Evolutionary conservation across 371 early-diverging fungal species (phyloP), one percentile per base, ranked within the genome.

Genomic region (Lichtheimia ramosa): DNA sequence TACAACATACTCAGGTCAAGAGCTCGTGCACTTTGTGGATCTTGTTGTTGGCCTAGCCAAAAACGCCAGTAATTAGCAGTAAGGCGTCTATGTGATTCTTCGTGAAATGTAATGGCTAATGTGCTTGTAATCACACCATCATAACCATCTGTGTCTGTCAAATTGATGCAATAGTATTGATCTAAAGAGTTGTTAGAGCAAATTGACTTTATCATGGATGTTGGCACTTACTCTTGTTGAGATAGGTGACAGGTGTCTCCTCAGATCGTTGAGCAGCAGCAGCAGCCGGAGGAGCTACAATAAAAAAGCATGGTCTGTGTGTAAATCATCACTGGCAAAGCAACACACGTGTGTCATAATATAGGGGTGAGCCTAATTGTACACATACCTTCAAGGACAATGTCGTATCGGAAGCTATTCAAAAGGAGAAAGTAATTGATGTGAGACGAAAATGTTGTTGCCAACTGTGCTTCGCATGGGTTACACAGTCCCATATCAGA

Each of bases 41-140:
- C 59, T 24, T 63, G 62, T 63, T 91, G 91, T 54, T 92, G 92
- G 43, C 83, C 83, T 21, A 89, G 66, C 92, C 92, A 92, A 57
- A 88, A 89, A 50, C 78, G 80, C 92, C 92, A 92, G 59, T 87
- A 89, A 25, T 84, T 83, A 2, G 78, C 70, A 2, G 91, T 88
- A 27, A 84, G 71, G 28, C 73, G 69, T 5, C 89, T 83, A 67
- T 92, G 90, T 18, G 74, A 74, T 7, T 82, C 84, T 34, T 92
- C 92, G 62, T 90, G 89, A 65, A 92, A 92, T 39, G 83, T 83
- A 23, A 92, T 78, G 14, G 75, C 73, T 28, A 90, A 58, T 2
- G 84, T 85, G 15, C 85, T 85, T 5, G 73, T 80, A 21, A 87
- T 58, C 10, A 80, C 82, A 16, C 74, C 81, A 53, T 83, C 81